Conservation (phyloP, 2,329 filamentous ascomycete species). For the Fusarium pilosicola region DNA sequence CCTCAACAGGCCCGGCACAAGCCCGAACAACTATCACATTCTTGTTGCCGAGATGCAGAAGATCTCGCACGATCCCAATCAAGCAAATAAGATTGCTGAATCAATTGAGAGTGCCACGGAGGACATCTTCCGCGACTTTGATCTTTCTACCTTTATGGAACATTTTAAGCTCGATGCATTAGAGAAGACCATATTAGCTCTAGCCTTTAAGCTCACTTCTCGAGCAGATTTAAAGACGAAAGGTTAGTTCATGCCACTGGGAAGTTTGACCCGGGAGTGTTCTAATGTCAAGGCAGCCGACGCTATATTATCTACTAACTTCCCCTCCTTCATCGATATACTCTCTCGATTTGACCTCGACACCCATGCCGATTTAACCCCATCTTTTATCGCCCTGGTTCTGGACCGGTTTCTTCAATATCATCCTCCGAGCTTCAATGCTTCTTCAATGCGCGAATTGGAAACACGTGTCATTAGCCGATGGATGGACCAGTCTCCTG, state of each 20-base stretch:
- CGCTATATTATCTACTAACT: conserved; percentile 85
- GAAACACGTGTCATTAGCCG: conserved; percentile 73
- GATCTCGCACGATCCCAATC: conserved; percentile 80
- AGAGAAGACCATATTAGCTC: conserved; percentile 85
- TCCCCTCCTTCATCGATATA: conserved; percentile 79
- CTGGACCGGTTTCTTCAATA: conserved; percentile 89
- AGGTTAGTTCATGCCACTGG: conserved; percentile 64
- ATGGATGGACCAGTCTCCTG: conserved; percentile 66
- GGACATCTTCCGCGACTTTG: conserved; percentile 95
- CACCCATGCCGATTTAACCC: conserved; percentile 72
- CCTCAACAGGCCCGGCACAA: conserved; percentile 76
- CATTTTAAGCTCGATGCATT: conserved; percentile 94
- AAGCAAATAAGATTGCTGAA: conserved; percentile 91
- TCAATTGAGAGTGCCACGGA: conserved; percentile 90
- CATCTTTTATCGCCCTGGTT: conserved; percentile 79
- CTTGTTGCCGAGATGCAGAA: conserved; percentile 87
- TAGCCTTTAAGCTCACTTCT: conserved; percentile 86
- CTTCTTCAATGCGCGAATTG: conserved; percentile 76
- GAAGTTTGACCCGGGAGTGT: conserved; percentile 41
- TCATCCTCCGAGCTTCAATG: conserved; percentile 86
- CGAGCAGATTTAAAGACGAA: conserved; percentile 88
- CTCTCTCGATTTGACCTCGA: conserved; percentile 73
- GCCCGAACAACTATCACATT: conserved; percentile 84
- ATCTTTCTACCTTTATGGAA: conserved; percentile 93
- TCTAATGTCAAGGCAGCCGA: conserved; percentile 73